A percentile compares a stretch with the other conserved stretches of the same genome.
Conservation (phyloP, 2,329 filamentous ascomycete genomes). For the Madurella mycetomatis region DNA sequence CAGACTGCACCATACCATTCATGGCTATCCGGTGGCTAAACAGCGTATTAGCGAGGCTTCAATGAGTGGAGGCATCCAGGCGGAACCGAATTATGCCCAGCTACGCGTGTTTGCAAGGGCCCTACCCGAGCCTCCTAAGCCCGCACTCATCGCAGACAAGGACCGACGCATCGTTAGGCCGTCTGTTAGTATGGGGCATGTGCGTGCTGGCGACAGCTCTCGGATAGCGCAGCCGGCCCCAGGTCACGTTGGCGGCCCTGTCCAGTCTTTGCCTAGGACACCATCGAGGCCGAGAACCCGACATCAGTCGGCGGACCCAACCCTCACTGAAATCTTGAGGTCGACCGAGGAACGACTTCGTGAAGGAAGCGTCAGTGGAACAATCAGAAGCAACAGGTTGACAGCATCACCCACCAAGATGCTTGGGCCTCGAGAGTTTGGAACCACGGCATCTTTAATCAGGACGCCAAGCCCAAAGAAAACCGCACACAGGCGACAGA, state of each 20-base stretch:
- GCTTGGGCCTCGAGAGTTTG: not conserved
- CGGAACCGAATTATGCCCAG: conserved; percentile 13
- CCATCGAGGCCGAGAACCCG: conserved; percentile 24
- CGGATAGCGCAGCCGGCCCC: conserved; percentile 1
- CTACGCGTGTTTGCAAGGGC: conserved; percentile 10
- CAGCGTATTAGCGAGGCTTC: not conserved
- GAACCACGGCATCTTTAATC: not conserved
- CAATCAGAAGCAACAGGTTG: conserved; percentile 27
- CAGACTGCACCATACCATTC: conserved; percentile 21
- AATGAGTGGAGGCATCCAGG: not conserved
- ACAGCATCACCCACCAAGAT: conserved; percentile 16
- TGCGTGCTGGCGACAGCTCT: not conserved
- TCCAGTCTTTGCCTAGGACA: conserved; percentile 19
- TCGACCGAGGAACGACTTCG: conserved; percentile 50
- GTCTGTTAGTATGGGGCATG: conserved; percentile 6
- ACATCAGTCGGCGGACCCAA: conserved; percentile 41
- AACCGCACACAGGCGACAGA: conserved; percentile 26
- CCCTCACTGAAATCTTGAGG: conserved; percentile 47
- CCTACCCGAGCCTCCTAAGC: conserved; percentile 19
- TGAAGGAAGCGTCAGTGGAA: conserved; percentile 16
- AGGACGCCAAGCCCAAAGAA: conserved; percentile 30
- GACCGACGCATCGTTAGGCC: not conserved
- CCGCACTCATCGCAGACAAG: conserved; percentile 11
- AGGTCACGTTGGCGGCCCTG: conserved; percentile 4
- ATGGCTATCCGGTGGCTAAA: conserved; percentile 13